Evolutionary conservation across 768 basidiomycete species (phyloP).

Genomic region (Cystofilobasidium capitatum): DNA sequence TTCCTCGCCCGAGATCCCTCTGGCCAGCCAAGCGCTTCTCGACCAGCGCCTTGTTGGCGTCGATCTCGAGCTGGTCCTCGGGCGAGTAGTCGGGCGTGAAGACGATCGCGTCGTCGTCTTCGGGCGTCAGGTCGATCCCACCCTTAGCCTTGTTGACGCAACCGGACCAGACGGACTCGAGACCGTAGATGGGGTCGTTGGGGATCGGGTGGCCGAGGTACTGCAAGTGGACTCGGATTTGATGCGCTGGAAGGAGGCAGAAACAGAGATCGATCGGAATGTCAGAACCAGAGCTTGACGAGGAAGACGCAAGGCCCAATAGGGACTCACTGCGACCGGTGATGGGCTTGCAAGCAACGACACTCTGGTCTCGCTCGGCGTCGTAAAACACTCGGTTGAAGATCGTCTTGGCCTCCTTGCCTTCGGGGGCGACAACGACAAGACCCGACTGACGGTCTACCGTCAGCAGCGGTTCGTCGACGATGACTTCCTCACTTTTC

Average conservation of each 20-base stretch:
- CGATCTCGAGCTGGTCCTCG: neutral
- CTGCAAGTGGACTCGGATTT: conserved; percentile 93
- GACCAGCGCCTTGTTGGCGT: conserved; percentile 33
- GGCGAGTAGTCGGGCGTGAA: conserved; percentile 47
- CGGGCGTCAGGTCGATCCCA: conserved; percentile 68
- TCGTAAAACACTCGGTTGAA: conserved; percentile 80
- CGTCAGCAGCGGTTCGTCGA: conserved; percentile 77
- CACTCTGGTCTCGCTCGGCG: conserved; percentile 64
- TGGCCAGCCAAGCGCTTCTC: neutral
- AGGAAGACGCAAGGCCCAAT: conserved; percentile 15
- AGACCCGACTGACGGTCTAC: conserved; percentile 94
- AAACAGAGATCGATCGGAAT: neutral
- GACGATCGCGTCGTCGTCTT: conserved; percentile 53
- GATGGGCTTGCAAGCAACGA: conserved; percentile 75
- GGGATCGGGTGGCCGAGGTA: conserved; percentile 87
- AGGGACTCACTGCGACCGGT: conserved; percentile 76
- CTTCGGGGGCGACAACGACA: conserved; percentile 84
- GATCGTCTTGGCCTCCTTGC: conserved; percentile 84
- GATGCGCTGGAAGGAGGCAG: conserved; percentile 59
- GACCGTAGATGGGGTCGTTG: conserved; percentile 89
- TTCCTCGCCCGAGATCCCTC: neutral
- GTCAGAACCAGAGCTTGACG: neutral
- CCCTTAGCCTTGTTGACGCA: conserved; percentile 55
- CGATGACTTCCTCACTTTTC: conserved; percentile 64
- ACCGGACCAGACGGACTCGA: conserved; percentile 40